phyloP scores from a whole-genome alignment of 345 rosid species.

The Camelina neglecta region DNA sequence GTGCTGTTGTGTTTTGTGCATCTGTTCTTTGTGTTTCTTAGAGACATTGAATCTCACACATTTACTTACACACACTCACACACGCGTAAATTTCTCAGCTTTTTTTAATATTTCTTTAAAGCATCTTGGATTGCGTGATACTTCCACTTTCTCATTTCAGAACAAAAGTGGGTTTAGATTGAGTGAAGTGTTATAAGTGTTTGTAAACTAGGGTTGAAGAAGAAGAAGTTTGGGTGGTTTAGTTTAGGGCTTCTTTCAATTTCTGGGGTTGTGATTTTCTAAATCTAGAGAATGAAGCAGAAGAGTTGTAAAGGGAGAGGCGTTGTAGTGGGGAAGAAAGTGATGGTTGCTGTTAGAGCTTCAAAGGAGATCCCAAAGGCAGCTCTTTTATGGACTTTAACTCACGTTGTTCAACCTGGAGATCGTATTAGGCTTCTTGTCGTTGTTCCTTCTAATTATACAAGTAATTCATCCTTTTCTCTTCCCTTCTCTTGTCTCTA shows the following conservation, averaged over 20 bases:
- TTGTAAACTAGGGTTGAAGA: constrained; percentile 13
- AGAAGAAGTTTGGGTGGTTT: constrained; percentile 26
- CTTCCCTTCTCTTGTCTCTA: constrained; percentile 14
- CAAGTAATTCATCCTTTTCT: constrained; percentile 51
- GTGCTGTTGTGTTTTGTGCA: constrained; percentile 49
- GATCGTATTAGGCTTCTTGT: constrained; percentile 86
- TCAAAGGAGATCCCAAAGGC: constrained; percentile 84
- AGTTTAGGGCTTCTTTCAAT: neutral
- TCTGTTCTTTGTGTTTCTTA: constrained; percentile 45
- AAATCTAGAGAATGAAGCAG: constrained; percentile 49
- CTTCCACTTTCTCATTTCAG: constrained; percentile 42
- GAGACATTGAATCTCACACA: constrained; percentile 46
- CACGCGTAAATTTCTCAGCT: constrained; percentile 45
- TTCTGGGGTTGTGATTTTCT: neutral
- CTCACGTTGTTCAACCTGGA: constrained; percentile 93
- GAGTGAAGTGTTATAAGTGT: constrained; percentile 38
- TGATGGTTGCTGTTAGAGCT: constrained; percentile 85
- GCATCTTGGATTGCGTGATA: constrained; percentile 63
- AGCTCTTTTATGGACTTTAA: constrained; percentile 87
- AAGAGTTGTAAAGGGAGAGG: constrained; percentile 58
- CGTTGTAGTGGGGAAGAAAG: constrained; percentile 65
- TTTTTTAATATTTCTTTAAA: neutral
- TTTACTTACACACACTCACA: constrained; percentile 34
- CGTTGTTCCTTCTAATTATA: constrained; percentile 70
- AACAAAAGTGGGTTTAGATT: constrained; percentile 46